Conservation (phyloP, 441 rosid genomes). For the Populus trichocarpa region DNA sequence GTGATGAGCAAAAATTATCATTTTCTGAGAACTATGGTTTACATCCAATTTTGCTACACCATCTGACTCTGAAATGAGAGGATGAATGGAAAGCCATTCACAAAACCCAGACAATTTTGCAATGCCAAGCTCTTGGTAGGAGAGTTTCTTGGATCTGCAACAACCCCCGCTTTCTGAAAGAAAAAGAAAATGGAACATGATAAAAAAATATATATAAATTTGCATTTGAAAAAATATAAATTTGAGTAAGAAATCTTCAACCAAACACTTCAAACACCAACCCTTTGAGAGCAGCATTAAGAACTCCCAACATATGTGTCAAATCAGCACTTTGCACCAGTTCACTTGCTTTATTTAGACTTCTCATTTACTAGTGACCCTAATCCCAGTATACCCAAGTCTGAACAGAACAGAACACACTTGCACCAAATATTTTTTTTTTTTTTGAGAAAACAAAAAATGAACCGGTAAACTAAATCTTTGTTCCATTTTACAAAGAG, state of each 20-base stretch:
- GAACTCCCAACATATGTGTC: neutral
- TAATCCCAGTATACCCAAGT: neutral
- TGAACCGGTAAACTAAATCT: no score
- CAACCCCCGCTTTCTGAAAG: constrained; percentile 40
- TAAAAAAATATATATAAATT: neutral
- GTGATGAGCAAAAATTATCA: constrained; percentile 95
- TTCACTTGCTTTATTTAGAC: neutral
- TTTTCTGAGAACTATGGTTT: constrained; percentile 50
- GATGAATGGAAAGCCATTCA: constrained; percentile 89
- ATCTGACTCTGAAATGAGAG: constrained; percentile 52
- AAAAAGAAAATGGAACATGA: constrained; percentile 15
- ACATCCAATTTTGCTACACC: constrained; percentile 39
- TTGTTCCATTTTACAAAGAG: no score
- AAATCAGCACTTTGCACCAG: neutral
- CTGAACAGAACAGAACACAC: no score
- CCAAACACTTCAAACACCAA: neutral
- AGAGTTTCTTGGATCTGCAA: constrained; percentile 43
- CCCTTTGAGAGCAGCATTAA: neutral
- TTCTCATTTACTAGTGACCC: neutral
- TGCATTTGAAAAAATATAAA: neutral
- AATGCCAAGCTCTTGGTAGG: constrained; percentile 86
- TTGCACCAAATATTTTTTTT: no score
- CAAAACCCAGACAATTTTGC: constrained; percentile 83
- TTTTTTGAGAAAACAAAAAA: no score
- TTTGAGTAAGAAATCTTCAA: neutral